Percentiles rank a stretch among this genome's conserved stretches.
Evolutionary conservation across 2,329 filamentous ascomycete species (phyloP).

Genomic region (Myriosclerotinia duriaeana): DNA sequence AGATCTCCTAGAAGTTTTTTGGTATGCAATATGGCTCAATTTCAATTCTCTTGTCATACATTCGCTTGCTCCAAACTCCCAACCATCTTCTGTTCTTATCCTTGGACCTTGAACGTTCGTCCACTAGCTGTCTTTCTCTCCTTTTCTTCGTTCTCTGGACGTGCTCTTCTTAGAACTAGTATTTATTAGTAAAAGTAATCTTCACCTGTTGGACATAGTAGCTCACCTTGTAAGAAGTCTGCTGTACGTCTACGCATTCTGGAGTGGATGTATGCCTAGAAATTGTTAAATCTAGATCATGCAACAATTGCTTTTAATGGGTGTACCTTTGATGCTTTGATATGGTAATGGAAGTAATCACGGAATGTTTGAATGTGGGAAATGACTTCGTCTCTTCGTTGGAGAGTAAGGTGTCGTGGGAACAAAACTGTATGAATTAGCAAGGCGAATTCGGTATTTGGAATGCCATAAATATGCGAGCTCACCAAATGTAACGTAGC

Average conservation of each 20-base stretch:
- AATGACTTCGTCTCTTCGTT: conserved; percentile 91
- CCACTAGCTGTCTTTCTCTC: conserved; percentile 98
- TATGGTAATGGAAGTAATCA: conserved; percentile 99
- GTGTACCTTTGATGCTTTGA: conserved; percentile 89
- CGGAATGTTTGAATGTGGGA: conserved; percentile 99
- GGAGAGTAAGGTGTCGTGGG: conserved; percentile 86
- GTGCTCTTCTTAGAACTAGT: conserved; percentile 87
- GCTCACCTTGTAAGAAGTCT: conserved; percentile 91
- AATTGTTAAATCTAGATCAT: conserved; percentile 27
- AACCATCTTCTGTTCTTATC: conserved; percentile 29
- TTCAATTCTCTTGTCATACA: conserved; percentile 20
- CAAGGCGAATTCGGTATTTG: conserved; percentile 27
- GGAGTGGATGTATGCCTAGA: conserved; percentile 90
- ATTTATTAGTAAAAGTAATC: conserved; percentile 41
- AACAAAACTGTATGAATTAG: conserved; percentile 69
- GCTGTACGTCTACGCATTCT: conserved; percentile 97
- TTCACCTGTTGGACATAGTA: not conserved
- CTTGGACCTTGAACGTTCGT: conserved; percentile 69
- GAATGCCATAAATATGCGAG: not conserved
- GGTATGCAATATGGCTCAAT: conserved; percentile 16
- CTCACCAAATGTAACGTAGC: conserved; percentile 95
- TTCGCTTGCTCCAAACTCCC: conserved; percentile 15
- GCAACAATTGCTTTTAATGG: not conserved
- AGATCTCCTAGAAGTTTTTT: not conserved
- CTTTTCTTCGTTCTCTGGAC: conserved; percentile 94